Conservation (phyloP, 805 yeast species). For the Sugiyamaella floridensis region DNA sequence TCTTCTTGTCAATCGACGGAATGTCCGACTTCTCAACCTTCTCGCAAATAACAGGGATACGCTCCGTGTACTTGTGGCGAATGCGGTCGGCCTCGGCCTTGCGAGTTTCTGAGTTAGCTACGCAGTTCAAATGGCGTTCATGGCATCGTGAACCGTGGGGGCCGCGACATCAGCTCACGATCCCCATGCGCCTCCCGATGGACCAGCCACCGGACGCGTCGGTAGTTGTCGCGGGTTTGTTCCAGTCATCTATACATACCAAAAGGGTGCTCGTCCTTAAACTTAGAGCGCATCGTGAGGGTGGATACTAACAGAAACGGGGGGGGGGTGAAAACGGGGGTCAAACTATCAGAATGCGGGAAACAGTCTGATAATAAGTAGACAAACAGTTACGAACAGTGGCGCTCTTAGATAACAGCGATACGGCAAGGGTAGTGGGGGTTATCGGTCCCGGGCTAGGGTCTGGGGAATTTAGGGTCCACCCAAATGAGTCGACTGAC, state of each 20-base stretch:
- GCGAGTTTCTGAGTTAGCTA: slow-evolving; percentile 59
- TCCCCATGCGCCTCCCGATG: neutral
- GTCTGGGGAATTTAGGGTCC: neutral
- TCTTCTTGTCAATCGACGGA: slow-evolving; percentile 93
- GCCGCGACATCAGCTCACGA: neutral
- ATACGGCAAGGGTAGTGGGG: neutral
- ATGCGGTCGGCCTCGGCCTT: slow-evolving; percentile 91
- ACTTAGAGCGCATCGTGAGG: slow-evolving; percentile 72
- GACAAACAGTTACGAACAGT: neutral
- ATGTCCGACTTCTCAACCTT: slow-evolving; percentile 94
- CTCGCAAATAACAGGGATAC: slow-evolving; percentile 96
- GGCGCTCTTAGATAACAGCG: neutral
- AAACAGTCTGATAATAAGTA: neutral
- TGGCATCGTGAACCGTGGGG: neutral
- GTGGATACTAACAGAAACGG: neutral
- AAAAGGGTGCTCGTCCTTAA: slow-evolving; percentile 92
- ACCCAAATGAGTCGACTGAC: neutral
- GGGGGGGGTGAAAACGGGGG: neutral
- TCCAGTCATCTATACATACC: slow-evolving; percentile 44
- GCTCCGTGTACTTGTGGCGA: slow-evolving; percentile 77
- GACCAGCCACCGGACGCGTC: neutral
- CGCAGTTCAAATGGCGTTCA: neutral
- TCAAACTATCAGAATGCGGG: neutral
- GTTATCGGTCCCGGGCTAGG: neutral
- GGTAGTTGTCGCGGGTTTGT: neutral